These are phyloP conservation scores for Quercus glauca DNA, from an alignment of 306 rosid genomes.

Conservation along the genomic window DNA sequence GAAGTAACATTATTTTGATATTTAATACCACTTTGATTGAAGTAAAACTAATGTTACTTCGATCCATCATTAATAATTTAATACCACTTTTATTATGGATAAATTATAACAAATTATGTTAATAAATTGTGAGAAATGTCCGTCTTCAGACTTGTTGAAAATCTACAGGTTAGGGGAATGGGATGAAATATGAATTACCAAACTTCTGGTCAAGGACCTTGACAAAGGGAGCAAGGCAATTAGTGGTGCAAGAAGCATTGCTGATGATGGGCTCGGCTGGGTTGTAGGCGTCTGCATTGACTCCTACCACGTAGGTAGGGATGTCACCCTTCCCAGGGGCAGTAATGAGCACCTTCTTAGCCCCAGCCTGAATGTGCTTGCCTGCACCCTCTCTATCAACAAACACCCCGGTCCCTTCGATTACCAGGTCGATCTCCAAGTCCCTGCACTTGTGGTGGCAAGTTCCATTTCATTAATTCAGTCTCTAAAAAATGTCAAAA, in stretches of 20 bases:
- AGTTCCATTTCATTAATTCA: too few species aligned
- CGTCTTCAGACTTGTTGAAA: fast-evolving
- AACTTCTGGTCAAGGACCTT: conserved; percentile 96
- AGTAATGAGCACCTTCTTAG: conserved; percentile 93
- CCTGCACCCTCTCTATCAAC: conserved; percentile 99
- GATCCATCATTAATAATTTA: too few species aligned
- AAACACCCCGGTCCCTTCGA: conserved; percentile 97
- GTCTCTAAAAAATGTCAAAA: too few species aligned
- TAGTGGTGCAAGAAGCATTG: conserved; percentile 99
- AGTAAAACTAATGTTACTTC: too few species aligned
- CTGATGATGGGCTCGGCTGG: conserved; percentile 78
- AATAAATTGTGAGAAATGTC: too few species aligned
- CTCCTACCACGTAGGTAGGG: conserved; percentile 96
- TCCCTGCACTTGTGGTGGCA: conserved; percentile 48
- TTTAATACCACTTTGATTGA: too few species aligned
- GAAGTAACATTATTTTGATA: too few species aligned
- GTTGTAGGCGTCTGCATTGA: conserved; percentile 71
- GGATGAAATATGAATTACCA: conserved; percentile 36
- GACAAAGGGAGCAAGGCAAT: conserved; percentile 99
- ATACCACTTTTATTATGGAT: too few species aligned
- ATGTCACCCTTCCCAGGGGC: conserved; percentile 99
- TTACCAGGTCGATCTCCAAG: conserved; percentile 78
- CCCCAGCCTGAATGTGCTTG: conserved; percentile 89
- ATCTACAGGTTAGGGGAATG: too few species aligned
- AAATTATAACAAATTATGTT: too few species aligned